Evolutionary conservation across 345 rosid genomes (phyloP).

Genomic region (Eucalyptus brandiana): DNA sequence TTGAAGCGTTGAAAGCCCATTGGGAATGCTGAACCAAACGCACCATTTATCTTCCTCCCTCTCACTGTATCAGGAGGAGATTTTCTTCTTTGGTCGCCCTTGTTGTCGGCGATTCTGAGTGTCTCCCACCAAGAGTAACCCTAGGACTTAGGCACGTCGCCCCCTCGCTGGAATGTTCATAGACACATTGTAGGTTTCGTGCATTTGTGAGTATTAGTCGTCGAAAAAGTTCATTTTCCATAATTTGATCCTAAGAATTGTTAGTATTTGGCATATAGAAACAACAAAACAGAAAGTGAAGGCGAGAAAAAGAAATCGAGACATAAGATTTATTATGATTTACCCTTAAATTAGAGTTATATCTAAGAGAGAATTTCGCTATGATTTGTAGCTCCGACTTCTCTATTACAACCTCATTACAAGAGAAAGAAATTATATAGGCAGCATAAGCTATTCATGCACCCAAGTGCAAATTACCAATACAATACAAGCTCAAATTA

Average conservation of each 20-base stretch:
- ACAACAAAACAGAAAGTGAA: too few species aligned
- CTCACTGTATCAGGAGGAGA: neutral
- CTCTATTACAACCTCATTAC: too few species aligned
- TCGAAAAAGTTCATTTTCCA: neutral
- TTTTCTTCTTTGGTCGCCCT: neutral
- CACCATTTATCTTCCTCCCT: neutral
- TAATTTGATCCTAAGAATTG: neutral
- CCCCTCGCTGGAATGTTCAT: neutral
- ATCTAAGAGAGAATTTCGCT: neutral
- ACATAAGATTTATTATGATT: too few species aligned
- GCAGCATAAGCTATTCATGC: neutral
- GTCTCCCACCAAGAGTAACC: neutral
- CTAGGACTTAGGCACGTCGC: neutral
- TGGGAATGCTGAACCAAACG: rapidly evolving
- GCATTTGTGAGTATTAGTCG: neutral
- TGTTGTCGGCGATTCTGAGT: neutral
- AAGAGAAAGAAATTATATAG: neutral
- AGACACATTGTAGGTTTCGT: neutral
- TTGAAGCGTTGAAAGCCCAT: rapidly evolving
- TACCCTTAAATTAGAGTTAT: too few species aligned
- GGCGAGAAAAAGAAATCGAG: too few species aligned
- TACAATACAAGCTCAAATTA: neutral
- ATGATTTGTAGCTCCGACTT: too few species aligned
- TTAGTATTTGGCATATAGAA: neutral
- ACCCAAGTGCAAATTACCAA: neutral